Evolutionary conservation across 139 green algal genomes (phyloP).

Genomic region (Chlorella vulgaris): DNA sequence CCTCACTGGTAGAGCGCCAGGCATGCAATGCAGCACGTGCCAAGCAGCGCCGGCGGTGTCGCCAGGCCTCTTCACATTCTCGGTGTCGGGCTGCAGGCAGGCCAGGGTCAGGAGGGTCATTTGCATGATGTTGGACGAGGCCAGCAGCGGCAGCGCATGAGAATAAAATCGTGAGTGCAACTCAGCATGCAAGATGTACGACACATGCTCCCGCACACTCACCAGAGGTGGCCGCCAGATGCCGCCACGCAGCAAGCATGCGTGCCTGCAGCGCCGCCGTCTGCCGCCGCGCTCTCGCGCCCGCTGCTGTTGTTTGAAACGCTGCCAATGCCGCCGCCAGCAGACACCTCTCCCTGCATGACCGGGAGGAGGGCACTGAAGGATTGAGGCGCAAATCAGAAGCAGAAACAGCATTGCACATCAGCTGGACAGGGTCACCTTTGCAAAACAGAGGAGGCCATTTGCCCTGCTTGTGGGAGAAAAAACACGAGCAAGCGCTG

Average conservation of each 20-base stretch:
- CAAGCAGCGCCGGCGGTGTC: neutral
- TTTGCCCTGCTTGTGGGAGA: no score
- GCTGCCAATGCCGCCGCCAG: constrained; percentile 18
- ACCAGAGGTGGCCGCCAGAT: constrained; percentile 19
- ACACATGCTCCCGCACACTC: no score
- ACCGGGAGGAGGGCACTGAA: neutral
- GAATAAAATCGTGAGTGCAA: no score
- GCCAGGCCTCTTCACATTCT: neutral
- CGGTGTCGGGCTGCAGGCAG: constrained; percentile 6
- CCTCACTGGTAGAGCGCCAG: constrained; percentile 4
- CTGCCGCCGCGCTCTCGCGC: neutral
- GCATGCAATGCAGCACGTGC: neutral
- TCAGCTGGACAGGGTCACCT: no score
- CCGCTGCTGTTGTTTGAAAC: neutral
- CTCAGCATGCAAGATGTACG: no score
- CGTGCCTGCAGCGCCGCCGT: neutral
- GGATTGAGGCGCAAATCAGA: neutral
- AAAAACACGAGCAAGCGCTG: no score
- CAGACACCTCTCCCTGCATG: constrained; percentile 24
- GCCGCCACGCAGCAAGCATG: constrained; percentile 21
- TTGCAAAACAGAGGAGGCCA: no score
- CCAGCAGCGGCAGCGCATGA: no score
- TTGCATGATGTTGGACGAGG: neutral
- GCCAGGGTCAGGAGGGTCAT: neutral
- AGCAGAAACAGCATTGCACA: neutral